Base-by-base conservation (phyloP, 208 protist genomes). In the Leishmania major region DNA sequence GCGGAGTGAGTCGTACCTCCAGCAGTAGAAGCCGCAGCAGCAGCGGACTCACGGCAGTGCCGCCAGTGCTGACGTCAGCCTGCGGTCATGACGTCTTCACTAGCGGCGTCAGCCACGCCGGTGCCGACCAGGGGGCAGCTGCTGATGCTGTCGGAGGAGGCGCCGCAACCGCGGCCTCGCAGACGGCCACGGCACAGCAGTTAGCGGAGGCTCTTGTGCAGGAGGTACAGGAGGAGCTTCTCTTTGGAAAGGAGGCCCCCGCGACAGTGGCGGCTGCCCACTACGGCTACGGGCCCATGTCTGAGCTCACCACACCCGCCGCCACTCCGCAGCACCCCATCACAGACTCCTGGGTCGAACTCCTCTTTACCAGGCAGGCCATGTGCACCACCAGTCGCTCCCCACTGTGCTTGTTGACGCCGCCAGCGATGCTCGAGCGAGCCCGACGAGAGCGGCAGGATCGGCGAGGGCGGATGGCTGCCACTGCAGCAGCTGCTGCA, bases 291-390 rank as follows among this genome's bases (percentile, higher is more conserved):
- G 60, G 17, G 6, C 47, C 60, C 13, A 17, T 10, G 3, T n/a
- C 59, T 19, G 45, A 49, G 13, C 17, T 28, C 71, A 57, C 22
- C 57, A 37, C 66, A 31, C 60, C 10, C 10, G 59, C 2, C 5
- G 57, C 0, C 0, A 3, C 37, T 8, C 55, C 11, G 62, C 77
- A 19, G 51, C 83, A 89, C 76, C 74, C 86, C 51, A 87, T 95
- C 77, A 89, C 86, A 11, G 70, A 77, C 2, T 59, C 86, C 31
- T 96, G 91, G 91, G 87, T 96, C 11, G 93, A 96, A 79, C 86
- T 89, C 37, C 83, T 96, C 19, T 96, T 96, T 75, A 87, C 86
- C 0, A 87, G 93, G 22, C 91, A 96, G 78, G 85, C 86, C 35
- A 51, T 91, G 31, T 86, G 90, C 74, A 91, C 89, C 59, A 89